These are phyloP conservation scores for Dictyostelium firmibasis DNA, from an alignment of 78 protist species.

Conservation along the genomic window DNA sequence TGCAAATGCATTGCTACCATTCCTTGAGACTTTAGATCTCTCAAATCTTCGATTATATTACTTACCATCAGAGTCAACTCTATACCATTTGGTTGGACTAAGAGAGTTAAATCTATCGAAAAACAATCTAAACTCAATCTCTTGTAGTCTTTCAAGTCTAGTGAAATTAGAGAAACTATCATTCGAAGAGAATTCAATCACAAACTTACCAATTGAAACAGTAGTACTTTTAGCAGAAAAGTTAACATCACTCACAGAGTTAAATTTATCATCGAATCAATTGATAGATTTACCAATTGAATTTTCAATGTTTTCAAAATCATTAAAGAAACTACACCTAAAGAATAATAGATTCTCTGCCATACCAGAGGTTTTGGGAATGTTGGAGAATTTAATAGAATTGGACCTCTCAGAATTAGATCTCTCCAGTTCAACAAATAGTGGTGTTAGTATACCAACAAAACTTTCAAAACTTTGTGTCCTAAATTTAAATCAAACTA, in stretches of 20 bases:
- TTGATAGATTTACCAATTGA: constrained; percentile 29
- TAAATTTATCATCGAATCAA: constrained; percentile 31
- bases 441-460: neutral
- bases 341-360: constrained; percentile 32
- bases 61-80: neutral
- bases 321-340: neutral
- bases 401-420: constrained; percentile 56
- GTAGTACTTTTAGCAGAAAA: neutral
- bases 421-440: neutral
- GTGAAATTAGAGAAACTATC: constrained; percentile 26
- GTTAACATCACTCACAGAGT: neutral
- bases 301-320: neutral
- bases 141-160: neutral
- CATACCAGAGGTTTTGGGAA: constrained; percentile 50
- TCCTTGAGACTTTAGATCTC: constrained; percentile 16
- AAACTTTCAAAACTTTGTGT: neutral
- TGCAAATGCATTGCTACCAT: neutral
- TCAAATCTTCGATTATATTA: neutral
- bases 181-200: constrained; percentile 57
- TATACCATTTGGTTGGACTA: neutral
- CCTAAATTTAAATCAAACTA: constrained; percentile 29
- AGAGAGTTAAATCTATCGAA: constrained; percentile 31
- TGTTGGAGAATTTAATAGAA: neutral
- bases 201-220: constrained; percentile 35
- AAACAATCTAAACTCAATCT: constrained; percentile 53